Evolutionary conservation across 176 grass and related monocot species (phyloP).

Genomic region (Chloris gayana): DNA sequence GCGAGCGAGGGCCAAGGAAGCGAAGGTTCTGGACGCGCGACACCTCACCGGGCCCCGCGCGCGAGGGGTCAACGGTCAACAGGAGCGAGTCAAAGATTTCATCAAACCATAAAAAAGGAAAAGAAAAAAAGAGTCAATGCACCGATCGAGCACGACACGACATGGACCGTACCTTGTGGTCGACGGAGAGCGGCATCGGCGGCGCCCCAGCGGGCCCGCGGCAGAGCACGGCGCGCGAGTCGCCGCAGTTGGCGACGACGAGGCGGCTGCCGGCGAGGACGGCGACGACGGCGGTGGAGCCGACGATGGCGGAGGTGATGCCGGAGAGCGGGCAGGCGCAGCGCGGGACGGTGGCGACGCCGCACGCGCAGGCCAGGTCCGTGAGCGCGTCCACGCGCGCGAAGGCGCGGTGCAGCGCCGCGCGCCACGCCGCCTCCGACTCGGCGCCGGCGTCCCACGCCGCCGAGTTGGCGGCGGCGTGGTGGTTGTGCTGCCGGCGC

Average conservation of each 20-base stretch:
- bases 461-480: too few species aligned
- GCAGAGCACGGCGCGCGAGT: constrained; percentile 82
- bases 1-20: too few species aligned
- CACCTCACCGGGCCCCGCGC: constrained; percentile 9
- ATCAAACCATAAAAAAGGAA: too few species aligned
- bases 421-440: constrained; percentile 48
- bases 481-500: background rate
- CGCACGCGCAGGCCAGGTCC: constrained; percentile 69
- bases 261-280: constrained; percentile 51
- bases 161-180: constrained; percentile 70
- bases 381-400: constrained; percentile 67
- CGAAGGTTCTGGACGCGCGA: constrained; percentile 23
- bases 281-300: constrained; percentile 83
- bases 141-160: too few species aligned
- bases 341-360: constrained; percentile 30
- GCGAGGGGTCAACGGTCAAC: constrained; percentile 9
- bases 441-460: background rate
- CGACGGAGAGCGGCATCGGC: constrained; percentile 60
- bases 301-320: constrained; percentile 50
- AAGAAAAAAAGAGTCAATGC: background rate
- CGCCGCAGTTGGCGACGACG: constrained; percentile 85
- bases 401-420: constrained; percentile 54
- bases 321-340: constrained; percentile 60
- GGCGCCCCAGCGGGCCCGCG: constrained; percentile 32
- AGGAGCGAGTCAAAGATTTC: background rate